Percentiles rank a stretch among this genome's conserved stretches.
Conservation (phyloP, 2,329 filamentous ascomycete species). For the Emmonsiellopsis sp. region DNA sequence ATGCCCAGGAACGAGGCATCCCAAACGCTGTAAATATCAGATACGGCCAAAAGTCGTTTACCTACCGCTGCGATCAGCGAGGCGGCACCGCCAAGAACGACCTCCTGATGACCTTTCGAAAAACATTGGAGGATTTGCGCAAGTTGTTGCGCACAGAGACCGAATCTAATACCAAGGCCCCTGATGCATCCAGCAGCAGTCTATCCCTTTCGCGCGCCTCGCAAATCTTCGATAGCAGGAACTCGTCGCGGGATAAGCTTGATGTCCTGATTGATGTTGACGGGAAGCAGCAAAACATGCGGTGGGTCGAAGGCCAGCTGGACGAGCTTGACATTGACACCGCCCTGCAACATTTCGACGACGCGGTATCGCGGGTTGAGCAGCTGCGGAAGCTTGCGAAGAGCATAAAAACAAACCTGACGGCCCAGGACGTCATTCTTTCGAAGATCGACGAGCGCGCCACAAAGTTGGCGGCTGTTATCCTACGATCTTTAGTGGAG, state of each 20-base stretch:
- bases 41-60: slow-evolving; percentile 83
- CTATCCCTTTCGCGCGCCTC: slow-evolving; percentile 56
- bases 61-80: slow-evolving; percentile 80
- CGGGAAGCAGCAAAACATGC: slow-evolving; percentile 89
- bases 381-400: slow-evolving; percentile 71
- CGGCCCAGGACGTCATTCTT: slow-evolving; percentile 86
- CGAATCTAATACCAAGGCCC: slow-evolving; percentile 74
- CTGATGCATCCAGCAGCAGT: slow-evolving; percentile 72
- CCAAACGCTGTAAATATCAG: slow-evolving; percentile 85
- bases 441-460: slow-evolving; percentile 85
- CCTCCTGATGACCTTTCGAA: slow-evolving; percentile 80
- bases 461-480: slow-evolving; percentile 62
- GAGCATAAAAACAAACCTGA: slow-evolving; percentile 71
- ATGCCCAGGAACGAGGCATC: slow-evolving; percentile 50
- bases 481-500: slow-evolving; percentile 68
- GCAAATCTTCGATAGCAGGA: slow-evolving; percentile 69
- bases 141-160: slow-evolving; percentile 78
- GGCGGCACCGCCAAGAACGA: slow-evolving; percentile 70
- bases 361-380: slow-evolving; percentile 74
- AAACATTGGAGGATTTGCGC: slow-evolving; percentile 83
- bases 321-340: slow-evolving; percentile 96
- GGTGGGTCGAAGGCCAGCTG: slow-evolving; percentile 91
- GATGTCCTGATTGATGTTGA: slow-evolving; percentile 88
- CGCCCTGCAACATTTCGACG: slow-evolving; percentile 79
- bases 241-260: slow-evolving; percentile 62